These are phyloP conservation scores for Geranomyces variabilis DNA, from an alignment of 192 early-diverging fungal genomes.

Conservation along the genomic window DNA sequence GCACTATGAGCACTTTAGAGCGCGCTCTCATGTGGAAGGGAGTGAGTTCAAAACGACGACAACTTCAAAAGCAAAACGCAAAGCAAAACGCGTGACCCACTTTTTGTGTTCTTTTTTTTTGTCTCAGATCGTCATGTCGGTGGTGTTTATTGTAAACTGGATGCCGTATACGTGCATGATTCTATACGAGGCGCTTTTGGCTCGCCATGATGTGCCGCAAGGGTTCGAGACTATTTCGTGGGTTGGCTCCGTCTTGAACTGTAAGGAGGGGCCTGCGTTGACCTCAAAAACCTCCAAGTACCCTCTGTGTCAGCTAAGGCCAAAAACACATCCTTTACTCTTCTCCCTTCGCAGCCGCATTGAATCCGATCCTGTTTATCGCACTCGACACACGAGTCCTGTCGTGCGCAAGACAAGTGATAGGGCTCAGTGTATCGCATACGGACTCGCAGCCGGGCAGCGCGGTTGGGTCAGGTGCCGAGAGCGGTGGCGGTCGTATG, in stretches of 20 bases:
- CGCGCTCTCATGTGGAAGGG: constrained; percentile 3
- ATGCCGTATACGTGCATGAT: constrained; percentile 5
- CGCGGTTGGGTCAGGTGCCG: too few species aligned
- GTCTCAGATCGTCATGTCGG: background rate
- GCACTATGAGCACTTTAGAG: background rate
- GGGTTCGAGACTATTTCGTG: background rate
- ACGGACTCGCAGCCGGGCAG: background rate
- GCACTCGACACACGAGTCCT: constrained; percentile 1
- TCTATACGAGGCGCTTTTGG: background rate
- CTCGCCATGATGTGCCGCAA: background rate
- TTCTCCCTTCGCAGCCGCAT: background rate
- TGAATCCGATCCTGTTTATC: background rate
- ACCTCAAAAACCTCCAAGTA: background rate
- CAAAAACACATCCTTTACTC: background rate
- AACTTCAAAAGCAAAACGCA: background rate
- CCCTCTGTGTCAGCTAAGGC: background rate
- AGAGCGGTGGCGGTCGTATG: too few species aligned
- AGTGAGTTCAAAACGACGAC: background rate
- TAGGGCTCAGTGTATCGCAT: background rate
- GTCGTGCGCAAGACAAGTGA: background rate
- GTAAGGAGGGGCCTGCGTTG: constrained; percentile 5
- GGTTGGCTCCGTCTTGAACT: background rate
- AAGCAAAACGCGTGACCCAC: background rate
- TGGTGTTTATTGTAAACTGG: background rate
- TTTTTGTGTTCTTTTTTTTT: background rate